Base-by-base conservation (phyloP, 371 early-diverging fungal genomes). In the Mortierella sp. region DNA sequence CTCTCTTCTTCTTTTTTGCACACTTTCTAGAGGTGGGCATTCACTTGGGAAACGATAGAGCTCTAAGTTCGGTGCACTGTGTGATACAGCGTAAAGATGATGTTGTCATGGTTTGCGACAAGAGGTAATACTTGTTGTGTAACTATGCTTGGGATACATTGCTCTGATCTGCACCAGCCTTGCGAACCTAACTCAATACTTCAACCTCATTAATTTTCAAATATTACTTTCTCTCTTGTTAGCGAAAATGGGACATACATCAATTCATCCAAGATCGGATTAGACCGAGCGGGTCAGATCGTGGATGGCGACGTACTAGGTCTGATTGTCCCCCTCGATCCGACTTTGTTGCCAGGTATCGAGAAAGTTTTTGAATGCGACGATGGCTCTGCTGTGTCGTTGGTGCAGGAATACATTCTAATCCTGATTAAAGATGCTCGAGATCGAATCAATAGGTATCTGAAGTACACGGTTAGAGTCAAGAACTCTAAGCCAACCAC, bases 291-390 rank as follows among this genome's bases (percentile, higher is more conserved):
- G 24, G 14, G 0, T 0, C 83, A 83, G 42, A 14, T 83, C 4
- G 24, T 83, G 38, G 45, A 63, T 45, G 83, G 83, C 4, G 83
- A 83, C 50, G 77, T 70, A 14, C 50, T 83, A 21, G 79, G 80
- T 7, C 10, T 83, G 16, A 31, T 80, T 26, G 68, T 74, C 1
- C 79, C 79, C 14, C 77, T 60, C 16, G 80, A 68, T 50, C 45
- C 34, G 50, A 16, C 21, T 28, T 58, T 14, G 24, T 19, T 73
- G 38, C 26, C 34, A 42, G 19, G 65, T 63, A 63, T 9, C 5
- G 63, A 34, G 7, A 31, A 31, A 31, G 19, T 8, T 34, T 26
- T 58, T 19, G 7, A 8, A 19, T 16, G 5, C 6, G 50, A 50
- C 50, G 16, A 14, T 13, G 50, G 10, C 2, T 47, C 47, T 47